A percentile compares a stretch with the other conserved stretches of the same genome.
Conservation (phyloP, 192 early-diverging fungal species). For the Coemansia sp. region DNA sequence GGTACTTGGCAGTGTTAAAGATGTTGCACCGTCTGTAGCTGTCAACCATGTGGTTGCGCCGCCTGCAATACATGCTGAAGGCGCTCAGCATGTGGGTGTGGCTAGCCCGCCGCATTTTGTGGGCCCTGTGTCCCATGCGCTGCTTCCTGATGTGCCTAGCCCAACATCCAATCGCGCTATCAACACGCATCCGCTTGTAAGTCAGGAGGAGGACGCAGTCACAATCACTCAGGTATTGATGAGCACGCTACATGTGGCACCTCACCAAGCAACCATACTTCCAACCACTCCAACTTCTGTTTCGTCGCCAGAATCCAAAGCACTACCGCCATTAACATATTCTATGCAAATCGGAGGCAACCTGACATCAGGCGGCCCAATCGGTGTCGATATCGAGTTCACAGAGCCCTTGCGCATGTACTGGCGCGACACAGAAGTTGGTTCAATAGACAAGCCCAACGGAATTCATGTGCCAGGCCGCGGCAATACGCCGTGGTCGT, state of each 20-base stretch:
- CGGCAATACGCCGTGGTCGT: constrained; percentile 31
- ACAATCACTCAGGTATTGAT: constrained; percentile 13
- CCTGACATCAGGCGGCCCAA: constrained; percentile 39
- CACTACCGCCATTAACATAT: constrained; percentile 11
- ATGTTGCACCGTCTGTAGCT: background rate
- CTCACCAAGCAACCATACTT: background rate
- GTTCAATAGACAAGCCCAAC: constrained; percentile 17
- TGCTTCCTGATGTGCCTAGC: too few relatives aligned
- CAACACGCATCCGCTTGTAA: background rate
- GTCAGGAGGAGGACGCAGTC: constrained; percentile 5
- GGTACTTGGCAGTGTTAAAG: background rate
- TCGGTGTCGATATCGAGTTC: constrained; percentile 45
- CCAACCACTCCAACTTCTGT: background rate
- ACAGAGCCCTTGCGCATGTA: constrained; percentile 39
- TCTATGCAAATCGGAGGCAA: constrained; percentile 37
- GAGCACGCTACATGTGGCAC: constrained; percentile 21
- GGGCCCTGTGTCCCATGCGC: too few relatives aligned
- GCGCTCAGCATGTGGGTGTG: background rate
- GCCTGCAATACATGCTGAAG: background rate
- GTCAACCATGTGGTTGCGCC: background rate
- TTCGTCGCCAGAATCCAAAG: constrained; percentile 3
- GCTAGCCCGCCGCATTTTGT: background rate
- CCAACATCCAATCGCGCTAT: background rate
- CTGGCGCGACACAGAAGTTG: constrained; percentile 39
- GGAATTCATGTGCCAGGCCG: constrained; percentile 29